Evolutionary conservation across 2,329 filamentous ascomycete species (phyloP), one percentile per base, ranked within the genome.

Genomic region (Setomelanomma holmii): DNA sequence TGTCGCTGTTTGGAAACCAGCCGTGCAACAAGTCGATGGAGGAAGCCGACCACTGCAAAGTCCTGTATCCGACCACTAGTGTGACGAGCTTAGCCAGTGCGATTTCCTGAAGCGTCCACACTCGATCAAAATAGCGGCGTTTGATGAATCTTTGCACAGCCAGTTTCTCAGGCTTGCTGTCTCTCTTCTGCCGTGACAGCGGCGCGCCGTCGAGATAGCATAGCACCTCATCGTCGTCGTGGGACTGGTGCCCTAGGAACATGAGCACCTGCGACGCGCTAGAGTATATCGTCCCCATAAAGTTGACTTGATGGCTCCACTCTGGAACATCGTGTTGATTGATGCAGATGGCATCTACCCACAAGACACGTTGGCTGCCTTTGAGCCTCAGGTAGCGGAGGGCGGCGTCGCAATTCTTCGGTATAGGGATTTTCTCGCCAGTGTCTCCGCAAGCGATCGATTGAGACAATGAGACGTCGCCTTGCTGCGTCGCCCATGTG

Each of bases 31-130:
- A n/a, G 4, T 36, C 14, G 7, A 36, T 36, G 11, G 34, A 14
- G 11, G 34, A 11, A 22, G 33, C 23, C 4, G 43, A 45, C 51
- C 53, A 53, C 11, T 20, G 45, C 5, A 38, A 17, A 14, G 46
- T 35, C 22, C 44, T 50, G n/a, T 46, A 6, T 1, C 49, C 51
- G 3, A 36, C 42, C 17, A 44, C 40, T n/a, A 60, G 33, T 1
- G 42, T 56, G 1, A 53, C 56, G 5, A 46, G 14, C 34, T 48
- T 52, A n/a, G 57, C 57, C 3, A 63, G 36, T 24, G 57, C 57
- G n/a, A 63, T 42, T 20, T 63, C 60, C 36, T 63, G 60, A 1
- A 64, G 19, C 4, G 61, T 44, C 58, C 61, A 64, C 5, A 61
- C 54, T 10, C 58, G 56, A 46, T 40, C n/a, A 39, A 58, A 42